Evolutionary conservation across 768 basidiomycete genomes (phyloP).

Genomic region (Tephrocybe sp.): DNA sequence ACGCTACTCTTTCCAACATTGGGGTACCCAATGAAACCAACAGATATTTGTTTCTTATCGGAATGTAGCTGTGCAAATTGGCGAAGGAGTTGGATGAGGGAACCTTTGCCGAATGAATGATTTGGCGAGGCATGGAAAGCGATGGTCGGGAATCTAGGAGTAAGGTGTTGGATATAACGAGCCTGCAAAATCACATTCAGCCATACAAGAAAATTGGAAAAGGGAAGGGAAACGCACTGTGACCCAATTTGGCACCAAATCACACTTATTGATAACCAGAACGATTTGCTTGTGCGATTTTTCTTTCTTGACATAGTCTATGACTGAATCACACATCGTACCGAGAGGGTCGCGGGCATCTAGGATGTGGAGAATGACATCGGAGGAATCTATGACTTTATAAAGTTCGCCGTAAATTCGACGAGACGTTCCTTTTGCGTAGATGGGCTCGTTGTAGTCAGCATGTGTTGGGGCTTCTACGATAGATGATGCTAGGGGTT

Average conservation of each 20-base stretch:
- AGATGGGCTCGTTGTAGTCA: slow-evolving; percentile 86
- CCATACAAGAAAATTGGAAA: slow-evolving; percentile 2
- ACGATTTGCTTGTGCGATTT: slow-evolving; percentile 98
- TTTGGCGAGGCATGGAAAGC: slow-evolving; percentile 99
- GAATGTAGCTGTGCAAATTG: slow-evolving; percentile 97
- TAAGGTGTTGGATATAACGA: slow-evolving; percentile 93
- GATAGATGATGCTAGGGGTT: slow-evolving; percentile 47
- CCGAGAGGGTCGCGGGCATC: slow-evolving; percentile 96
- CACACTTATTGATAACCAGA: slow-evolving; percentile 96
- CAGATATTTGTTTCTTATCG: slow-evolving; percentile 99
- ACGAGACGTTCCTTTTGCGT: slow-evolving; percentile 90
- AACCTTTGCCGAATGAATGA: slow-evolving; percentile 98
- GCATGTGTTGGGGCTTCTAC: slow-evolving; percentile 64
- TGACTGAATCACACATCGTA: slow-evolving; percentile 90
- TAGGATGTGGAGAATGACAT: slow-evolving; percentile 91
- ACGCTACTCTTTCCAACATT: slow-evolving; percentile 98
- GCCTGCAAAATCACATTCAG: slow-evolving; percentile 48
- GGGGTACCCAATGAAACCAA: slow-evolving; percentile 97
- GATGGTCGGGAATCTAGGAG: slow-evolving; percentile 91
- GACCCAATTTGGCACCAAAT: slow-evolving; percentile 98
- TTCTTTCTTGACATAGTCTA: slow-evolving; percentile 93
- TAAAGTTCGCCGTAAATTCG: slow-evolving; percentile 98
- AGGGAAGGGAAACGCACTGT: slow-evolving; percentile 67
- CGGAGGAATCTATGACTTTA: slow-evolving; percentile 98
- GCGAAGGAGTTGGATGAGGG: slow-evolving; percentile 92